phyloP scores from a whole-genome alignment of 176 grass and related monocot species.

The Bonia amplexicaulis region DNA sequence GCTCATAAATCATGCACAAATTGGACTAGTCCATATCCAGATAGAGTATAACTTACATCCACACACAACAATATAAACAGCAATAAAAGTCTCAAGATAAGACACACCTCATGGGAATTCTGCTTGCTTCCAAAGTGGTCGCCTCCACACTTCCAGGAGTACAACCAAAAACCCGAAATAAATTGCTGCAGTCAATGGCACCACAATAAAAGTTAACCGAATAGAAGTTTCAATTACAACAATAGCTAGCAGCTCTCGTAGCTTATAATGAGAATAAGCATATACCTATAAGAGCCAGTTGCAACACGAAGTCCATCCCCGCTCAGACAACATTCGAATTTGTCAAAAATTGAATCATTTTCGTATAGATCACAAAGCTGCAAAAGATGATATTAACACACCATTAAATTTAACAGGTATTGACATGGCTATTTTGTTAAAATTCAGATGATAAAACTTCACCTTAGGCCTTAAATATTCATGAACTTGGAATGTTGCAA shows the following conservation, averaged over 20 bases:
- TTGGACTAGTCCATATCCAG: constrained; percentile 1
- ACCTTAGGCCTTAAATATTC: constrained; percentile 92
- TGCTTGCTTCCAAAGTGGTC: constrained; percentile 76
- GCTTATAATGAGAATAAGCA: constrained; percentile 12
- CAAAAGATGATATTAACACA: constrained; percentile 23
- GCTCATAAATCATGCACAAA: background rate
- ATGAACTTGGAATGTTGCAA: constrained; percentile 83
- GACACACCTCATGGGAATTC: constrained; percentile 74
- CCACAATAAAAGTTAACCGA: constrained; percentile 23
- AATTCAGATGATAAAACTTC: constrained; percentile 31
- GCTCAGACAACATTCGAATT: constrained; percentile 82
- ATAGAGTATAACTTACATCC: constrained; percentile 10
- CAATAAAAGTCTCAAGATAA: background rate
- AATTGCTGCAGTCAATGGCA: constrained; percentile 54
- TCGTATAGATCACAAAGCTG: constrained; percentile 90
- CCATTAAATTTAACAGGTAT: constrained; percentile 16
- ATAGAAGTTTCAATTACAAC: constrained; percentile 20
- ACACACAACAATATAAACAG: background rate
- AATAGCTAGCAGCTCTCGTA: constrained; percentile 11
- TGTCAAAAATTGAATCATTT: constrained; percentile 89
- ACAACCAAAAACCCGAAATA: constrained; percentile 81
- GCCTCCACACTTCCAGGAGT: constrained; percentile 50
- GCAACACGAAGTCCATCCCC: constrained; percentile 69
- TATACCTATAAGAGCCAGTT: constrained; percentile 89
- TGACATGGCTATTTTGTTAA: constrained; percentile 14